phyloP scores from a whole-genome alignment of 345 rosid species.

The Geranium rotundifolium region DNA sequence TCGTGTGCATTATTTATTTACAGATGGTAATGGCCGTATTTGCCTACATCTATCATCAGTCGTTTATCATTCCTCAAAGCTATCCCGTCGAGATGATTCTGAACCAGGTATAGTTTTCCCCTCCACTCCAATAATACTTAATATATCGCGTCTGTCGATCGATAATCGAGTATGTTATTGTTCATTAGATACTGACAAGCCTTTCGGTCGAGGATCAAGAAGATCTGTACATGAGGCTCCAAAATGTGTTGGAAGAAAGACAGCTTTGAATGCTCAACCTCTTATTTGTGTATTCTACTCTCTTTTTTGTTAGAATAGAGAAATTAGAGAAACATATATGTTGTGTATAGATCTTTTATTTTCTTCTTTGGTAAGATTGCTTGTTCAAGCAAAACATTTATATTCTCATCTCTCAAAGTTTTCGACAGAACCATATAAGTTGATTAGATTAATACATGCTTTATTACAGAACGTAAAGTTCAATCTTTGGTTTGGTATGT shows the following conservation, averaged over 20 bases:
- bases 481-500: too few species aligned
- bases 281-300: background rate
- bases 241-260: constrained; percentile 50
- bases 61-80: constrained; percentile 52
- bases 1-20: background rate
- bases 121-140: background rate
- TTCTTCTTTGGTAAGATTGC: too few species aligned
- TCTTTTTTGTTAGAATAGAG: background rate
- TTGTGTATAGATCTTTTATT: background rate
- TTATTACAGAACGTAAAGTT: too few species aligned
- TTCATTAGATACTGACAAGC: constrained; percentile 43
- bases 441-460: too few species aligned
- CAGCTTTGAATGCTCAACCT: background rate
- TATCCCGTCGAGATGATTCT: constrained; percentile 57
- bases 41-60: constrained; percentile 89
- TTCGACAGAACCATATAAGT: too few species aligned
- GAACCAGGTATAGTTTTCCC: constrained; percentile 48
- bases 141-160: background rate
- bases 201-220: constrained; percentile 77
- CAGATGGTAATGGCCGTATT: constrained; percentile 99
- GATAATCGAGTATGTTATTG: background rate
- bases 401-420: too few species aligned
- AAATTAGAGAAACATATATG: background rate
- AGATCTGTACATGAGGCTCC: constrained; percentile 46
- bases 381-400: too few species aligned